These are phyloP conservation scores for Pseudocercospora fijiensis DNA, from an alignment of 2,329 filamentous ascomycete genomes.

Conservation along the genomic window DNA sequence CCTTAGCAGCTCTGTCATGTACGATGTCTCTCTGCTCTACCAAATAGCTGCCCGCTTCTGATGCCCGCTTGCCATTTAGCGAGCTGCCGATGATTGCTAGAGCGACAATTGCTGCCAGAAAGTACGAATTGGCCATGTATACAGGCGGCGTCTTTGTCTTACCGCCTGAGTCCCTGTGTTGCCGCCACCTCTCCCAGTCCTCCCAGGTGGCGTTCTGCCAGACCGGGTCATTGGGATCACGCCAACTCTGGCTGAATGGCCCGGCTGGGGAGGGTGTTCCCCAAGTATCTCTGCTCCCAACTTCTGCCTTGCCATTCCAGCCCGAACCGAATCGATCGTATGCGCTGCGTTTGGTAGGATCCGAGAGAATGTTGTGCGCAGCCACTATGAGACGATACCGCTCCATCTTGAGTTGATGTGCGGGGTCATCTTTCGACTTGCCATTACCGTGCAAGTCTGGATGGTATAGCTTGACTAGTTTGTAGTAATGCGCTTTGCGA, in stretches of 20 bases:
- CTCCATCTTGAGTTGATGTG: conserved; percentile 69
- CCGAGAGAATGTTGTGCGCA: conserved; percentile 83
- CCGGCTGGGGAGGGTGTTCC: conserved; percentile 28
- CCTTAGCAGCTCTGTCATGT: conserved; percentile 65
- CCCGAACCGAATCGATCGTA: conserved; percentile 83
- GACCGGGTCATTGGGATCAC: conserved; percentile 50
- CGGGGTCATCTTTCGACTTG: conserved; percentile 48
- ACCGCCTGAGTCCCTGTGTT: conserved; percentile 41
- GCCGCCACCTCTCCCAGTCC: conserved; percentile 84
- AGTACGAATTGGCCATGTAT: conserved; percentile 76
- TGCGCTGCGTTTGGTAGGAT: conserved; percentile 71
- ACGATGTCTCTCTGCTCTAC: conserved; percentile 66
- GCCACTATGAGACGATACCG: conserved; percentile 86
- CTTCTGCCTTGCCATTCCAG: conserved; percentile 61
- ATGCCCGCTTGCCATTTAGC: conserved; percentile 69
- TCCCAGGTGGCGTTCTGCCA: conserved; percentile 91
- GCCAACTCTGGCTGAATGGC: conserved; percentile 38
- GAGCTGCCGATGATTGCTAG: conserved; percentile 69
- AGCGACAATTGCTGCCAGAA: conserved; percentile 69
- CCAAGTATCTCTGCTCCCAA: conserved; percentile 21
- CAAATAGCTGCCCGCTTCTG: conserved; percentile 59
- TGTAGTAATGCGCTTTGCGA: conserved; percentile 79
- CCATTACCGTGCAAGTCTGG: conserved; percentile 60
- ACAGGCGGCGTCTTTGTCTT: conserved; percentile 53
- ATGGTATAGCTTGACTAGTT: conserved; percentile 94